phyloP scores from a whole-genome alignment of 2,329 filamentous ascomycete species.

The Xylariales sp. region DNA sequence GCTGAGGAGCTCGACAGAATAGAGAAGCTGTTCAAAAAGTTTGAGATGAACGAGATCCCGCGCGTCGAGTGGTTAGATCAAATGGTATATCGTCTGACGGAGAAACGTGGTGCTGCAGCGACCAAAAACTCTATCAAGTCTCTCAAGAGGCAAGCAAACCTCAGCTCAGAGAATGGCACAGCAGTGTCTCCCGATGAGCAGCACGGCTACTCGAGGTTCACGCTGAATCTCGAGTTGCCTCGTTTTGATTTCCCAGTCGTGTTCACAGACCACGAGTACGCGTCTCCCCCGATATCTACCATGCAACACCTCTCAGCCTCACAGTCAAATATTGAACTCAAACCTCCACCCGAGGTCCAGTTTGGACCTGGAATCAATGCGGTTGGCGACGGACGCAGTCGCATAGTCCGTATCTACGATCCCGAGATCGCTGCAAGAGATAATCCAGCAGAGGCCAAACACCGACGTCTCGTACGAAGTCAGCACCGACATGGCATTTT shows the following conservation, averaged over 20 bases:
- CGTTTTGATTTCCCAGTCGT: slow-evolving; percentile 95
- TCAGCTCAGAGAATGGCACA: slow-evolving; percentile 22
- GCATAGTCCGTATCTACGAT: slow-evolving; percentile 84
- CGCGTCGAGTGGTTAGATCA: slow-evolving; percentile 94
- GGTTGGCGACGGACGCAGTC: slow-evolving; percentile 47
- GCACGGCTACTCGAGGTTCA: slow-evolving; percentile 57
- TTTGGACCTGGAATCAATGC: slow-evolving; percentile 86
- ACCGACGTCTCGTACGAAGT: slow-evolving; percentile 85
- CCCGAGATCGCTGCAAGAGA: slow-evolving; percentile 85
- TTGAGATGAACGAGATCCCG: slow-evolving; percentile 95
- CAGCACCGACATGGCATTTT: slow-evolving; percentile 87
- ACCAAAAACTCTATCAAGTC: slow-evolving; percentile 61
- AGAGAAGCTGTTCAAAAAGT: slow-evolving; percentile 90
- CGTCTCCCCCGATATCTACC: slow-evolving; percentile 75
- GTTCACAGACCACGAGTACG: slow-evolving; percentile 91
- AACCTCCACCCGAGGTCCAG: slow-evolving; percentile 82
- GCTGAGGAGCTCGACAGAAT: slow-evolving; percentile 83
- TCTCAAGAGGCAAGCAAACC: slow-evolving; percentile 41
- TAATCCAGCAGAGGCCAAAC: slow-evolving; percentile 94
- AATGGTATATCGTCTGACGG: slow-evolving; percentile 84
- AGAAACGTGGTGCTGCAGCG: slow-evolving; percentile 66
- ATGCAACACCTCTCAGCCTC: slow-evolving; percentile 60
- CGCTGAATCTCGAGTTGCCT: slow-evolving; percentile 85
- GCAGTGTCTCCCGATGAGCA: slow-evolving; percentile 24
- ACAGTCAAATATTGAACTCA: slow-evolving; percentile 66